Conservation (phyloP, 768 basidiomycete species). For the Boletus vermiculosoides region DNA sequence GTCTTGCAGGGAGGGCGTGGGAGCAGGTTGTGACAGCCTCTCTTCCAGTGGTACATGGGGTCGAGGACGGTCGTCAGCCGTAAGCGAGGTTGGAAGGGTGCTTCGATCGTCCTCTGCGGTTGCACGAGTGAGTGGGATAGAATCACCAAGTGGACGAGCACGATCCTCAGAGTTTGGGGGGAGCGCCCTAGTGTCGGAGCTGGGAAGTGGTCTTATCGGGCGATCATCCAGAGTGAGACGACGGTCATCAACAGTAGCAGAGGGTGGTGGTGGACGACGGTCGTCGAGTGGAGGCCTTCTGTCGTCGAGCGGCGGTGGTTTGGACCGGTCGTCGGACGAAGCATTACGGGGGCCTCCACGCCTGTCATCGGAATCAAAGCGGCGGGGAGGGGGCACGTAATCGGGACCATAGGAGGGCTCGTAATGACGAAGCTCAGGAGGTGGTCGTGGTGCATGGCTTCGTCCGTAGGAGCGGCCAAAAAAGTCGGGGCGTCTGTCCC, state of each 20-base stretch:
- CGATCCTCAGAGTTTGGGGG: slow-evolving; percentile 23
- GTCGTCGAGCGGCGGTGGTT: slow-evolving; percentile 31
- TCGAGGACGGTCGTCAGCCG: slow-evolving; percentile 30
- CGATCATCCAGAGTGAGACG: slow-evolving; percentile 32
- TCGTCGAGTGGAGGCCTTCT: slow-evolving; percentile 32
- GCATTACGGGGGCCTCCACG: slow-evolving; percentile 23
- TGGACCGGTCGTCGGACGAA: slow-evolving; percentile 22
- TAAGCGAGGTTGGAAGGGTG: slow-evolving; percentile 14
- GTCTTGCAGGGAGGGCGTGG: slow-evolving; percentile 38
- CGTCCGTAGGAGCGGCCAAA: slow-evolving; percentile 40
- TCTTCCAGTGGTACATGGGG: slow-evolving; percentile 37
- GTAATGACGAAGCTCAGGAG: slow-evolving; percentile 48
- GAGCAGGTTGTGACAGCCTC: slow-evolving; percentile 35
- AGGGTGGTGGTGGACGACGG: slow-evolving; percentile 19
- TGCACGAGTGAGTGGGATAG: slow-evolving; percentile 15
- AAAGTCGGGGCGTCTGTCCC: slow-evolving; percentile 40
- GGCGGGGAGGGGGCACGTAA: slow-evolving; percentile 34
- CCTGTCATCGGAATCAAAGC: slow-evolving; percentile 33
- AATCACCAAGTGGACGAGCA: slow-evolving; percentile 16
- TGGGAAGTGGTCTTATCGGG: slow-evolving; percentile 30
- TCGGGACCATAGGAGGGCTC: slow-evolving; percentile 42
- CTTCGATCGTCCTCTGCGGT: slow-evolving; percentile 31
- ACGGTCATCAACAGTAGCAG: not conserved
- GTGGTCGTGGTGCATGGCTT: slow-evolving; percentile 41
- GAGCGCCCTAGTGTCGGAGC: slow-evolving; percentile 15